These are phyloP conservation scores for Oryza rufipogon DNA, from an alignment of 176 grass and related monocot genomes.

Conservation along the genomic window DNA sequence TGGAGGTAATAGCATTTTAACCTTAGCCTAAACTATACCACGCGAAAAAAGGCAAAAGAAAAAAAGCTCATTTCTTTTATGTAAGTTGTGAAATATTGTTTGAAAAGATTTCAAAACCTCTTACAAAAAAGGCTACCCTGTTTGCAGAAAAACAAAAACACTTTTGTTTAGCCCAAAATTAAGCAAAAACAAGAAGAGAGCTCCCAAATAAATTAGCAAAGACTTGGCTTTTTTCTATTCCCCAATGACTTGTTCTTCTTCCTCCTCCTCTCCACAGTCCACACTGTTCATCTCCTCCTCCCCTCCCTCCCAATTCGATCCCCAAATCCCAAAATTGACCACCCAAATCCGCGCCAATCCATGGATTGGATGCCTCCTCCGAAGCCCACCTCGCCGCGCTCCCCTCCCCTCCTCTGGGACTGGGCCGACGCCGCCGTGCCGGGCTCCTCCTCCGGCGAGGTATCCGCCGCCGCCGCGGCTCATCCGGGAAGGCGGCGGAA, in stretches of 20 bases:
- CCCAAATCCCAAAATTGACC: conserved; percentile 65
- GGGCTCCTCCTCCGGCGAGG: conserved; percentile 49
- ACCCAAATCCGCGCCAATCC: conserved; percentile 3
- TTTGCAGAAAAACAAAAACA: not conserved
- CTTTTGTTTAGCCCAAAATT: not conserved
- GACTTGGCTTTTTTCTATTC: conserved; percentile 36
- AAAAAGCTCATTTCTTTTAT: no score
- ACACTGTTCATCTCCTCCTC: conserved; percentile 41
- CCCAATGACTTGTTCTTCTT: conserved; percentile 17
- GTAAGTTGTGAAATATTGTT: no score
- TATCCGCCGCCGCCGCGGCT: conserved; percentile 23
- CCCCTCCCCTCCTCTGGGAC: conserved; percentile 80
- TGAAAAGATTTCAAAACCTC: no score
- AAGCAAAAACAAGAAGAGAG: not conserved
- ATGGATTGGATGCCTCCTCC: conserved; percentile 50
- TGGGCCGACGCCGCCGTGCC: conserved; percentile 53
- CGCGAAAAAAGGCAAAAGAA: no score
- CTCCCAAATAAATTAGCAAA: conserved; percentile 29
- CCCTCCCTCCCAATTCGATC: conserved; percentile 50
- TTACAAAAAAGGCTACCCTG: not conserved
- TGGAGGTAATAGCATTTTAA: no score
- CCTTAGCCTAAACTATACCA: no score
- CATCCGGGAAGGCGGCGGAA: conserved; percentile 43
- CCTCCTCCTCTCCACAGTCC: conserved; percentile 48
- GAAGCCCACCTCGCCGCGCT: conserved; percentile 51